Evolutionary conservation across 371 early-diverging fungal genomes (phyloP).

Genomic region (Lichtheimia hyalospora): DNA sequence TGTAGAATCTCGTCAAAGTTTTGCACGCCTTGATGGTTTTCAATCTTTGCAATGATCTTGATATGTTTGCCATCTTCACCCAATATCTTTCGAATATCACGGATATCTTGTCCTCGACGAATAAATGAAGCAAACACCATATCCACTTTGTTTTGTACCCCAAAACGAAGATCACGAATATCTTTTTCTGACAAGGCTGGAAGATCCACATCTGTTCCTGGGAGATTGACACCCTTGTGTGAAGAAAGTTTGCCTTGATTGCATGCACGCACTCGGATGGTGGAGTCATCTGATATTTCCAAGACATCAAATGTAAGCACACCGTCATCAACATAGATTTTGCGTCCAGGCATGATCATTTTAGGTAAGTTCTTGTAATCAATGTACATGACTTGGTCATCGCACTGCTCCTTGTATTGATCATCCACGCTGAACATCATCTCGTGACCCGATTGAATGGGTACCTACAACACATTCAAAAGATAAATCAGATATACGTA

Average conservation of each 20-base stretch:
- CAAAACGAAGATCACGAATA: constrained; percentile 87
- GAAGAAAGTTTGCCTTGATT: constrained; percentile 77
- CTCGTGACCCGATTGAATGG: constrained; percentile 72
- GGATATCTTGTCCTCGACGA: constrained; percentile 86
- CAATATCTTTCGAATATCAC: constrained; percentile 77
- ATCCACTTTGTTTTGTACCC: constrained; percentile 92
- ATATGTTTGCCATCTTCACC: constrained; percentile 79
- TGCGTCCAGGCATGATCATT: constrained; percentile 78
- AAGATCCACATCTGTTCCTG: constrained; percentile 83
- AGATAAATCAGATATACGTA: neutral
- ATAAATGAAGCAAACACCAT: constrained; percentile 98
- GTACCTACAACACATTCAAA: constrained; percentile 31
- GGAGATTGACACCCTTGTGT: constrained; percentile 90
- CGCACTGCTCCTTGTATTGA: constrained; percentile 62
- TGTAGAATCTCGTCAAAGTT: constrained; percentile 97
- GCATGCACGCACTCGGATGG: constrained; percentile 71
- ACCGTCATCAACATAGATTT: constrained; percentile 89
- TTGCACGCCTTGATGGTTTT: constrained; percentile 92
- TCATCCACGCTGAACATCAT: constrained; percentile 86
- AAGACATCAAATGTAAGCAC: constrained; percentile 83
- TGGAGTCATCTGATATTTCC: constrained; percentile 49
- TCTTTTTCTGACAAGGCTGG: constrained; percentile 97
- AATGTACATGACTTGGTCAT: constrained; percentile 75
- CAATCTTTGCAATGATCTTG: constrained; percentile 96
- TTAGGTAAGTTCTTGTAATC: constrained; percentile 88